A percentile compares a stretch with the other conserved stretches of the same genome.
Evolutionary conservation across 73 alveolate genomes (phyloP).

Genomic region (Stentor coeruleus): DNA sequence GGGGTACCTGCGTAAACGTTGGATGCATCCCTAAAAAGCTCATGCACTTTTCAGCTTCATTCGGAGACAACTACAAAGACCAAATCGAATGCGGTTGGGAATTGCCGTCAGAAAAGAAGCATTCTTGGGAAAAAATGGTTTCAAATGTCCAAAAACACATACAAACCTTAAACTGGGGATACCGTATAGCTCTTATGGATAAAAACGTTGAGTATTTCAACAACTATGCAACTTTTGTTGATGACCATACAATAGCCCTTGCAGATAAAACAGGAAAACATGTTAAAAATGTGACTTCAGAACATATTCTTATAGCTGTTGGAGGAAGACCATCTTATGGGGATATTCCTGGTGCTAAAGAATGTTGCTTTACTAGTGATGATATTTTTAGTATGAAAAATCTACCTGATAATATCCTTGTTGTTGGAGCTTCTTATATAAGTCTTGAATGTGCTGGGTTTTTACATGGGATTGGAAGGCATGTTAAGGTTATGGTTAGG

Average conservation of each 20-base stretch:
- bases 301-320: slow-evolving; percentile 74
- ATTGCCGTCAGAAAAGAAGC: slow-evolving; percentile 26
- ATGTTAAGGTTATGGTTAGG: slow-evolving; percentile 93
- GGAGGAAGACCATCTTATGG: slow-evolving; percentile 88
- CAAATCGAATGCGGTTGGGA: slow-evolving; percentile 64
- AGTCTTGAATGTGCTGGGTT: slow-evolving; percentile 96
- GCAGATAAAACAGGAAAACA: slow-evolving; percentile 77
- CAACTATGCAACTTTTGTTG: slow-evolving; percentile 90
- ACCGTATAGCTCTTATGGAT: slow-evolving; percentile 70
- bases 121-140: slow-evolving; percentile 77
- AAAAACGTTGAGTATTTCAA: slow-evolving; percentile 83
- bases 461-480: slow-evolving; percentile 89
- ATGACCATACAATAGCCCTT: slow-evolving; percentile 86
- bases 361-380: slow-evolving; percentile 65
- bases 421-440: slow-evolving; percentile 98
- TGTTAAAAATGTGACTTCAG: slow-evolving; percentile 67
- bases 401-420: slow-evolving; percentile 97
- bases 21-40: slow-evolving; percentile 99
- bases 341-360: slow-evolving; percentile 29
- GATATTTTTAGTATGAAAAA: slow-evolving; percentile 89
- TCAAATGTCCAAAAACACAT: slow-evolving; percentile 84
- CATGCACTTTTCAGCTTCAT: slow-evolving; percentile 97
- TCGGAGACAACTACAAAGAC: slow-evolving; percentile 76
- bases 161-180: slow-evolving; percentile 83
- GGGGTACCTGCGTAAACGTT: slow-evolving; percentile 99